phyloP scores from a whole-genome alignment of 2,329 filamentous ascomycete species.

The Ophiostoma triangulosporum region DNA sequence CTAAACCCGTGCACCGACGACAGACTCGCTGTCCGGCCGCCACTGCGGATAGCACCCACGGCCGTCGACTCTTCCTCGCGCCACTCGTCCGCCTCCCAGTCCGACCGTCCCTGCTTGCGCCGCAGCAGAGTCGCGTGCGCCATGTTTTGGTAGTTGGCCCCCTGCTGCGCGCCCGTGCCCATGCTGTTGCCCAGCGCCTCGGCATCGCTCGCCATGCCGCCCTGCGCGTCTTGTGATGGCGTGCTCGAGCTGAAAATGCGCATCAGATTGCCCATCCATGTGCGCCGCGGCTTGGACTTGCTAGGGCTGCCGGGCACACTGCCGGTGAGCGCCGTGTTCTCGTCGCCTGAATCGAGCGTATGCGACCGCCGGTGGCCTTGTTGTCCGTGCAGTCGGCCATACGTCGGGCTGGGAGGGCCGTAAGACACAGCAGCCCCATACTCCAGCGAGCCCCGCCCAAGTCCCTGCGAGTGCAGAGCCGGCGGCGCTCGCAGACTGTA shows the following conservation, averaged over 20 bases:
- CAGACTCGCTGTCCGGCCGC: slow-evolving; percentile 5
- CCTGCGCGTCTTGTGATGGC: neutral
- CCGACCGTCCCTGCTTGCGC: slow-evolving; percentile 40
- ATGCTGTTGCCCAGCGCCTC: neutral
- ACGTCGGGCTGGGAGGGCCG: too few species aligned
- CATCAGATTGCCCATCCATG: slow-evolving; percentile 56
- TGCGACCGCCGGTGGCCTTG: neutral
- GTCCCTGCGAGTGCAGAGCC: neutral
- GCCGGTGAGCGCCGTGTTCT: slow-evolving; percentile 24
- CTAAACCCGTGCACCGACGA: slow-evolving; percentile 1
- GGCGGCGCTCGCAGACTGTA: slow-evolving; percentile 2
- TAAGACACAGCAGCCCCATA: neutral
- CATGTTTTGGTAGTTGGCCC: slow-evolving; percentile 22
- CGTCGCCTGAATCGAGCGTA: slow-evolving; percentile 8
- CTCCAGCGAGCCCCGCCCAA: neutral
- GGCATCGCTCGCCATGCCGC: neutral
- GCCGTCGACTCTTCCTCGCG: slow-evolving; percentile 26
- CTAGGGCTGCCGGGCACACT: slow-evolving; percentile 41
- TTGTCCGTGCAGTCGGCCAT: too few species aligned
- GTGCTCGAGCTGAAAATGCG: slow-evolving; percentile 38
- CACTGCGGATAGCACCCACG: slow-evolving; percentile 9
- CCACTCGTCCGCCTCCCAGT: slow-evolving; percentile 43
- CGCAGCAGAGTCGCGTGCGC: slow-evolving; percentile 31
- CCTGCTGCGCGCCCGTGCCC: slow-evolving; percentile 16
- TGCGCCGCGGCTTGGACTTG: slow-evolving; percentile 41